Evolutionary conservation across 176 grass and related monocot genomes (phyloP), one percentile per base, ranked within the genome.

Genomic region (Guadua angustifolia): DNA sequence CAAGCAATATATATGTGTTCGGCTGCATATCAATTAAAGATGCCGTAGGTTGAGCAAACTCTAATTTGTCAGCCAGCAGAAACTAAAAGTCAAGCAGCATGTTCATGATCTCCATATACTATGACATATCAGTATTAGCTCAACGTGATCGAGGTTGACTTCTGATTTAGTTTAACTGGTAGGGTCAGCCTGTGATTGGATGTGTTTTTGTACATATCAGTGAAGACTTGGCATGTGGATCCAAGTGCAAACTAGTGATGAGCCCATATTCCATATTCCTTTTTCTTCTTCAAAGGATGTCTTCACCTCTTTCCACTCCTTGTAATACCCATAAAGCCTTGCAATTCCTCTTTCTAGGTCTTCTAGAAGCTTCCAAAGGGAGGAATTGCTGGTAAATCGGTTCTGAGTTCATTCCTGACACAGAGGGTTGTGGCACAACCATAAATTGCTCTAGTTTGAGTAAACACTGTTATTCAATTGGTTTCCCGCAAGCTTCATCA

Each of bases 401-500:
- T 63, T 62, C 6, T 21, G 17, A 68, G 32, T 62, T 19, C 17
- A 49, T 42, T 69, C 5, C 35, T 4, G 15, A 53, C 0, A 36
- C 15, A 72, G 10, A 77, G 12, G 36, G n/a, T 14, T 49, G 12
- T 44, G 17, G 57, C n/a, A 40, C 21, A 74, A 26, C 26, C 51
- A 47, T 51, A 52, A 18, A 44, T 32, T 25, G 7, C 8, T 81
- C 71, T 89, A 85, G 61, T 44, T 84, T 75, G 74, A 75, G 59
- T 18, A 90, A 83, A 74, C 75, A 71, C 75, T 63, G 52, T 75
- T 90, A 69, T 79, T 75, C 44, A 74, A 21, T 42, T 25, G 53
- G 53, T 24, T 80, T 66, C 52, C 69, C 25, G 6, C 61, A 80
- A 64, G 18, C 36, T 80, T 86, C 80, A 72, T 84, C 80, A 53